Evolutionary conservation across 1,139 yeast genomes (phyloP).

Genomic region (Zygotorulaspora mrakii): DNA sequence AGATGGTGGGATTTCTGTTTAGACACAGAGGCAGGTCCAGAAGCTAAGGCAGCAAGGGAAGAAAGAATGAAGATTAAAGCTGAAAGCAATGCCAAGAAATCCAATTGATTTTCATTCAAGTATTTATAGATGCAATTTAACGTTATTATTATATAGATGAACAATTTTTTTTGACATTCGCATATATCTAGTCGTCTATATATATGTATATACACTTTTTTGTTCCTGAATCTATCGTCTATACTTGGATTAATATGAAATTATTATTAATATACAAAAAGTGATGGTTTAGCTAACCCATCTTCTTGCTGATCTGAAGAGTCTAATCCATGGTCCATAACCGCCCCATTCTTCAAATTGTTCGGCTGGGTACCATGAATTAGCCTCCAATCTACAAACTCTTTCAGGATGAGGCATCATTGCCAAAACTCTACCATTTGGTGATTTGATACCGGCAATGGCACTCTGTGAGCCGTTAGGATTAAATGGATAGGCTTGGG

Average conservation of each 20-base stretch:
- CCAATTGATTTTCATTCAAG: constrained; percentile 5
- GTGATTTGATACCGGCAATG: constrained; percentile 86
- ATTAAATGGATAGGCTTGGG: constrained; percentile 84
- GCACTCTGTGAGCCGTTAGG: constrained; percentile 96
- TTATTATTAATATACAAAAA: not conserved
- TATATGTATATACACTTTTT: no score
- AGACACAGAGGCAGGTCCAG: constrained; percentile 78
- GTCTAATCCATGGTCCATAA: constrained; percentile 91
- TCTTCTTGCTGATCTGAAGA: constrained; percentile 91
- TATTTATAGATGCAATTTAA: constrained; percentile 2
- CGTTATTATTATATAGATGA: constrained; percentile 4
- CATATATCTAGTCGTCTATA: not conserved
- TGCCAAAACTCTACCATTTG: constrained; percentile 92
- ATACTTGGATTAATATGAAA: no score
- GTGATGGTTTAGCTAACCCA: constrained; percentile 64
- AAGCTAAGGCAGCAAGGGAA: constrained; percentile 62
- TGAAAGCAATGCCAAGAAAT: constrained; percentile 42
- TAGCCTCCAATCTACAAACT: constrained; percentile 79
- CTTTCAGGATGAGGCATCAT: constrained; percentile 99
- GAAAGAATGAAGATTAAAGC: constrained; percentile 50
- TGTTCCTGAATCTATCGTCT: no score
- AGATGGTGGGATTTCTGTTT: constrained; percentile 88
- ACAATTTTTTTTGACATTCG: not conserved
- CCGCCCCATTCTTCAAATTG: constrained; percentile 63
- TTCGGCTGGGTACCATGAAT: constrained; percentile 82